These are phyloP conservation scores for Fomes fomentarius DNA, from an alignment of 1,284 basidiomycete genomes.

Conservation along the genomic window DNA sequence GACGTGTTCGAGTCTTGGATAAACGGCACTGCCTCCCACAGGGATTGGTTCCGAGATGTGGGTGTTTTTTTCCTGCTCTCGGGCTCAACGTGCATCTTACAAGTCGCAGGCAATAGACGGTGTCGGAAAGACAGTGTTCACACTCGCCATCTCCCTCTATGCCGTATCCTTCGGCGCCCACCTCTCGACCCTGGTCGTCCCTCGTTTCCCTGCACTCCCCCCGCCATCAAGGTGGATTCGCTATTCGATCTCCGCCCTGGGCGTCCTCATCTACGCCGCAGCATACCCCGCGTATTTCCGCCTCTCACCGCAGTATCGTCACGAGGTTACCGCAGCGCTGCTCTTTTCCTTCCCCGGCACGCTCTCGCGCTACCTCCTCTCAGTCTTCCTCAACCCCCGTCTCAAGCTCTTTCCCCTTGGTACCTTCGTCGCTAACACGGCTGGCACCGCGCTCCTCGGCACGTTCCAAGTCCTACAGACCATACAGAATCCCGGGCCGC, in stretches of 20 bases:
- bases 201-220: slow-evolving; percentile 42
- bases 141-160: slow-evolving; percentile 71
- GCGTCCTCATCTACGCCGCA: slow-evolving; percentile 63
- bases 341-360: slow-evolving; percentile 91
- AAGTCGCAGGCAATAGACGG: slow-evolving; percentile 79
- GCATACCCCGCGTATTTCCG: slow-evolving; percentile 81
- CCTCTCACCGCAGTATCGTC: slow-evolving; percentile 71
- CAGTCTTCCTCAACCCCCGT: slow-evolving; percentile 71
- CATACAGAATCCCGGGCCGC: slow-evolving; percentile 40
- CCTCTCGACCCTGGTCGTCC: slow-evolving; percentile 47
- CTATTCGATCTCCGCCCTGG: slow-evolving; percentile 48
- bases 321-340: slow-evolving; percentile 85
- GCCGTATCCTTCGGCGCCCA: slow-evolving; percentile 66
- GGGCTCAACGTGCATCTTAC: not conserved
- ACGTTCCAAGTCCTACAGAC: slow-evolving; percentile 75
- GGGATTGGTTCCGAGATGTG: slow-evolving; percentile 81
- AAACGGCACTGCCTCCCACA: slow-evolving; percentile 60
- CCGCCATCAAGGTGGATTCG: slow-evolving; percentile 46
- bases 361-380: slow-evolving; percentile 82
- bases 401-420: slow-evolving; percentile 78
- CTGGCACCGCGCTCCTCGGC: slow-evolving; percentile 79
- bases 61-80: slow-evolving; percentile 33
- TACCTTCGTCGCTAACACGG: slow-evolving; percentile 85
- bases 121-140: slow-evolving; percentile 80
- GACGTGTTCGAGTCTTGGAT: slow-evolving; percentile 89